phyloP scores from a whole-genome alignment of 345 rosid genomes.

The Isatis tinctoria region DNA sequence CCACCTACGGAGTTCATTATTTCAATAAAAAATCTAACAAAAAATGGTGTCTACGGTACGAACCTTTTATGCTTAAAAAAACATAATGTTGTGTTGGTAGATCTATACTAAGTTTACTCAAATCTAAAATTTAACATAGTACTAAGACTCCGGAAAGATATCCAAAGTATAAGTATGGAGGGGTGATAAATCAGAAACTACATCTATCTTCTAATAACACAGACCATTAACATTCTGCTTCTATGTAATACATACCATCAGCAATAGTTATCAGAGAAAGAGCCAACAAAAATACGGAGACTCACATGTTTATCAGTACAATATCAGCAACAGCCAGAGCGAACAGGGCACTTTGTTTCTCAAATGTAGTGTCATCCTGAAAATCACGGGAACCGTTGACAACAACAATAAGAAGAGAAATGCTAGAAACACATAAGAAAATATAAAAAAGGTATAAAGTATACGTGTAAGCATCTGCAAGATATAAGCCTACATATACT shows the following conservation, averaged over 20 bases:
- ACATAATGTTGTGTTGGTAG: background rate
- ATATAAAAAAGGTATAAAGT: background rate
- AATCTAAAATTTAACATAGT: background rate
- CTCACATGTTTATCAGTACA: constrained; percentile 75
- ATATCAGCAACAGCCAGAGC: constrained; percentile 75
- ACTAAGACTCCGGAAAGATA: background rate
- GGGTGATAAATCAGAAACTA: background rate
- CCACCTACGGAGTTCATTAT: constrained; percentile 53
- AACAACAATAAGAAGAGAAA: background rate
- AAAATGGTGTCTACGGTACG: background rate
- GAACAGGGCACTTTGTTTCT: constrained; percentile 72
- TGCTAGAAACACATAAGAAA: background rate
- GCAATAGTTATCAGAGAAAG: background rate
- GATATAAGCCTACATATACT: background rate
- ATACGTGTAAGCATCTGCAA: background rate
- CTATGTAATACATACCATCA: background rate
- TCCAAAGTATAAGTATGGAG: background rate
- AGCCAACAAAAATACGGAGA: background rate
- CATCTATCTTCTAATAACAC: background rate
- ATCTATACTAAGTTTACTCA: background rate
- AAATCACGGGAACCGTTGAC: constrained; percentile 2
- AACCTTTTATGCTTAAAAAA: background rate
- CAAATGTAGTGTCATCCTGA: constrained; percentile 80
- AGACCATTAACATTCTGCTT: background rate
- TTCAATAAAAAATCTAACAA: constrained; percentile 10